Evolutionary conservation across 257 asterid species (phyloP).

Genomic region (Plectranthus barbatus): DNA sequence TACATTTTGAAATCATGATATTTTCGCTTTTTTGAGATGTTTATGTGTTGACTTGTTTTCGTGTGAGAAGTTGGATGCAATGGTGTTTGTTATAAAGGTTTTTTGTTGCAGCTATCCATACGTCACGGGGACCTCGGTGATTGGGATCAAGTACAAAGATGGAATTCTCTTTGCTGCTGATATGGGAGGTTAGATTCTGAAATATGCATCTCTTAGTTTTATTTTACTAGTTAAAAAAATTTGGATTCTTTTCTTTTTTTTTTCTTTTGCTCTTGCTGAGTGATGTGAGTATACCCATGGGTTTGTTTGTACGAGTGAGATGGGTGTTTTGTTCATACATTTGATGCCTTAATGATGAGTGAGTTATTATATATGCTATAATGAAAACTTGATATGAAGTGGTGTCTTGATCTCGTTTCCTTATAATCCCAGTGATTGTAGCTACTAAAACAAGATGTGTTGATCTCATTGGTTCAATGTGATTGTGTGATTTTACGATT

Average conservation of each 20-base stretch:
- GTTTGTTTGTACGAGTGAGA: slow-evolving; percentile 1
- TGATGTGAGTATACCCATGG: too few species aligned
- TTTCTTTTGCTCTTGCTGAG: background rate
- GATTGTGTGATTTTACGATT: background rate
- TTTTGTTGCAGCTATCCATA: slow-evolving; percentile 52
- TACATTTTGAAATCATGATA: background rate
- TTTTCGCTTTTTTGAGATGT: background rate
- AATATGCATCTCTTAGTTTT: background rate
- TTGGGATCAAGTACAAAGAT: slow-evolving; percentile 90
- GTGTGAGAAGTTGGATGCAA: background rate
- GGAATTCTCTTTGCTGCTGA: slow-evolving; percentile 90
- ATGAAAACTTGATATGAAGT: background rate
- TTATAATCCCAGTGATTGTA: background rate
- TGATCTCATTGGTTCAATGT: background rate
- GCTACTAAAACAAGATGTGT: background rate
- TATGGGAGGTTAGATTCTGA: slow-evolving; percentile 81
- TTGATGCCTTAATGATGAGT: background rate
- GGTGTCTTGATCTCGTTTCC: background rate
- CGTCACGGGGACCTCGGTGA: slow-evolving; percentile 88
- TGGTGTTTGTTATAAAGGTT: slow-evolving; percentile 1
- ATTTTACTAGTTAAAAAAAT: background rate
- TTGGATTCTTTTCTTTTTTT: background rate
- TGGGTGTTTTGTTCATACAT: background rate
- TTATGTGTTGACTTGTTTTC: background rate
- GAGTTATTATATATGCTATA: background rate